phyloP scores from a whole-genome alignment of 768 basidiomycete genomes.

The Suillus paluster region DNA sequence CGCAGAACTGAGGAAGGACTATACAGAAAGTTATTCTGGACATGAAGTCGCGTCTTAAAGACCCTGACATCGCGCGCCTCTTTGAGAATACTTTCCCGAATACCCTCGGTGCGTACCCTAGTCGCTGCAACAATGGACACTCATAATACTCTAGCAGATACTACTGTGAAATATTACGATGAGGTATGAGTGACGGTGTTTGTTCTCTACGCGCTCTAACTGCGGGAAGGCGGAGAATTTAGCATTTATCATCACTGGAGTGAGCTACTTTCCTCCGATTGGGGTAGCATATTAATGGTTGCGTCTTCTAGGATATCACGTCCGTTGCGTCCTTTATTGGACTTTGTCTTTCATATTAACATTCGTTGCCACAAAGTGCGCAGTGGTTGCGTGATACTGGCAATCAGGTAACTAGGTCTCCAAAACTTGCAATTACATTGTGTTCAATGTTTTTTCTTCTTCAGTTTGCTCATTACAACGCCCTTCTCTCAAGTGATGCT shows the following conservation, averaged over 20 bases:
- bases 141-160: slow-evolving; percentile 49
- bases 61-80: slow-evolving; percentile 76
- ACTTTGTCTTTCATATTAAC: slow-evolving; percentile 13
- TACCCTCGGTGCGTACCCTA: slow-evolving; percentile 60
- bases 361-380: slow-evolving; percentile 48
- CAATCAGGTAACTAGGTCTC: slow-evolving; percentile 57
- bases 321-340: slow-evolving; percentile 38
- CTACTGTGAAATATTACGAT: slow-evolving; percentile 78
- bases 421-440: not conserved
- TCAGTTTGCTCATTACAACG: slow-evolving; percentile 73
- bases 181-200: slow-evolving; percentile 39
- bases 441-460: slow-evolving; percentile 11
- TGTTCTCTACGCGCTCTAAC: slow-evolving; percentile 12
- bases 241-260: slow-evolving; percentile 83
- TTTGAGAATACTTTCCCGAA: slow-evolving; percentile 88
- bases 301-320: slow-evolving; percentile 71
- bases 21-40: slow-evolving; percentile 71
- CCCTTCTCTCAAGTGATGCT: slow-evolving; percentile 58
- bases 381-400: slow-evolving; percentile 86
- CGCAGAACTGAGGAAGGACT: not conserved
- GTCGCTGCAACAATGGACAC: not conserved
- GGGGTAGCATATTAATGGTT: slow-evolving; percentile 11
- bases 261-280: slow-evolving; percentile 33
- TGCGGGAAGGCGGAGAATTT: slow-evolving; percentile 59
- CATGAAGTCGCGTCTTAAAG: slow-evolving; percentile 72